Base-by-base conservation (phyloP, 306 rosid species). In the Cucurbita maxima region DNA sequence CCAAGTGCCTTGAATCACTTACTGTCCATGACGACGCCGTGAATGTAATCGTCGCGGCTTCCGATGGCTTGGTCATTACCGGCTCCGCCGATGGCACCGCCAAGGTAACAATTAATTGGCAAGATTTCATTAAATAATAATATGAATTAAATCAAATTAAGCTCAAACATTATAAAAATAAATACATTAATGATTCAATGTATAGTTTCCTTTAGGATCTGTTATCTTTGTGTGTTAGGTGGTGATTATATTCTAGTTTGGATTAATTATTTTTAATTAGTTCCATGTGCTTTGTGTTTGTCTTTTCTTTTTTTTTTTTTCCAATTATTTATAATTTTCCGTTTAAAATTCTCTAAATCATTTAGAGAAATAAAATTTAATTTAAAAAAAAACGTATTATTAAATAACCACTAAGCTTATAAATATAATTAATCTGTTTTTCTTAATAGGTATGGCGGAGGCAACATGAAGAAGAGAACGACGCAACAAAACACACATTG, bases 51-150 rank as follows among this genome's bases (percentile, higher is more conserved):
- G 92, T 87, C 5, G 76, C 96, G 7, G 80, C 86, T 40, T 12
- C 36, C 1, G 88, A 77, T 0, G 90, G 83, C 1, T 3, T 83
- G 55, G 62, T 94, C 10, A 86, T 83, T 68, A 81, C 98, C 0
- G 97, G 98, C 2, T 90, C 98, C 0, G 98, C 98, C 0, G 98
- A 94, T 58, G 98, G 98, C 0, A 90, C 92, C 1, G 98, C 91
- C 5, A 90, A 66, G 54, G 72, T 66, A 63, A 25, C 25, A 25
- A 25, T 1, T 25, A 30, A 30, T 30, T 30, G 3, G 34, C 34
- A 30, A 30, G 34, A 30, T 30, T 30, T 30, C 2, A 30, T 30
- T 30, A 30, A 30, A 3, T 30, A 30, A 48, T 48, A 4, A 48
- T 5, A 48, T 48, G 16, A 48, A 48, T 48, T 3, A 48, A 48